Conservation (phyloP, 306 rosid genomes). For the Cicer yamashitae region DNA sequence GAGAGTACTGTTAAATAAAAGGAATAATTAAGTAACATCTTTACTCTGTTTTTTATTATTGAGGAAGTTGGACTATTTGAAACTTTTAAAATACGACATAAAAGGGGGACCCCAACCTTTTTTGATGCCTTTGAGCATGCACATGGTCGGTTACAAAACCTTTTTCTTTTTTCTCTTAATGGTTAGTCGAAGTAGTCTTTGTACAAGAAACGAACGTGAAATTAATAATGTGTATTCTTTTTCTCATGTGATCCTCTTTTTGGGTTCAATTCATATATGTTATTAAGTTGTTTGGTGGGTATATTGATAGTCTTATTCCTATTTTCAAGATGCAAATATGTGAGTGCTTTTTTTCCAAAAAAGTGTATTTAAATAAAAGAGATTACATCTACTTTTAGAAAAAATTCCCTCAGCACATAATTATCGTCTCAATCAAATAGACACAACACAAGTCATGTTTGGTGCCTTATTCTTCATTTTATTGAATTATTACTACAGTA, state of each 20-base stretch:
- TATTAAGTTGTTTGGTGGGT: background rate
- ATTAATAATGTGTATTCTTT: slow-evolving; percentile 24
- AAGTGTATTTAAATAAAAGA: background rate
- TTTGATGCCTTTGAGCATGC: slow-evolving; percentile 14
- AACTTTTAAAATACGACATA: slow-evolving; percentile 32
- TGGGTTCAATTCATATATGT: slow-evolving; percentile 29
- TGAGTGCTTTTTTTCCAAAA: slow-evolving; percentile 31
- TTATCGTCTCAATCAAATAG: no score
- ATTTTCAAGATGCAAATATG: background rate
- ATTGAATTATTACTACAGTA: no score
- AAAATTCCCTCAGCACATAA: slow-evolving; percentile 26
- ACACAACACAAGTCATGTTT: no score
- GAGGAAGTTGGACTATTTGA: background rate
- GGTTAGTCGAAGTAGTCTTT: slow-evolving; percentile 18
- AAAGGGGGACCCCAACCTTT: slow-evolving; percentile 40
- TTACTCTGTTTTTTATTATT: background rate
- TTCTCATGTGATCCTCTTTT: slow-evolving; percentile 42
- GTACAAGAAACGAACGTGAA: slow-evolving; percentile 27
- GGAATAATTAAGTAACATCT: background rate
- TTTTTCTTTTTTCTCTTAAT: slow-evolving; percentile 38
- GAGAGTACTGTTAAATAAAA: background rate
- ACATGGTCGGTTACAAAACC: slow-evolving; percentile 36
- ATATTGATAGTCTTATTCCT: slow-evolving; percentile 3
- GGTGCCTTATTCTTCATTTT: no score
- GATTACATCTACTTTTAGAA: background rate